phyloP scores from a whole-genome alignment of 2,329 filamentous ascomycete genomes.

The Aspergillus fumigatiaffinis region DNA sequence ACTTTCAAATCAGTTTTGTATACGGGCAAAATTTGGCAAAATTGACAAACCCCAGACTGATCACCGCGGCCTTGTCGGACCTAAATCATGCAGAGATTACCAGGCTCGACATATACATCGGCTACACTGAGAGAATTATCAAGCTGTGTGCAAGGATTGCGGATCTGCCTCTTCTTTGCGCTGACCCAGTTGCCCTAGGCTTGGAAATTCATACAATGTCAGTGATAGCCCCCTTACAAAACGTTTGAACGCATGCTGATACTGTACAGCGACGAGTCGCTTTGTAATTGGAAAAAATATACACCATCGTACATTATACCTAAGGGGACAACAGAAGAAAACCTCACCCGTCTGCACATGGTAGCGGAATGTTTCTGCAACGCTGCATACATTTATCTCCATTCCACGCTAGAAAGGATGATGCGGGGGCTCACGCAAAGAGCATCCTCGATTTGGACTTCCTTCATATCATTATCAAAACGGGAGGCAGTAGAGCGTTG shows the following conservation, averaged over 20 bases:
- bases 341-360: slow-evolving; percentile 29
- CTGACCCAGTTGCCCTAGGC: slow-evolving; percentile 20
- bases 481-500: slow-evolving; percentile 24
- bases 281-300: slow-evolving; percentile 29
- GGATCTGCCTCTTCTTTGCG: slow-evolving; percentile 23
- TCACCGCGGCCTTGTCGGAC: slow-evolving; percentile 15
- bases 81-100: slow-evolving; percentile 16
- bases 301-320: slow-evolving; percentile 28
- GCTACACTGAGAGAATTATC: slow-evolving; percentile 35
- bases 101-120: slow-evolving; percentile 36
- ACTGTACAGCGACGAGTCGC: slow-evolving; percentile 27
- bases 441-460: slow-evolving; percentile 1
- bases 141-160: slow-evolving; percentile 32
- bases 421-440: slow-evolving; percentile 3
- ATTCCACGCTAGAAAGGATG: slow-evolving; percentile 33
- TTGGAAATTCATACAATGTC: slow-evolving; percentile 29
- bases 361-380: slow-evolving; percentile 38
- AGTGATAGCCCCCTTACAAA: slow-evolving; percentile 2
- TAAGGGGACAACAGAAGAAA: slow-evolving; percentile 23
- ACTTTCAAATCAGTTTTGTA: slow-evolving; percentile 22
- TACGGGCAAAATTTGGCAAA: slow-evolving; percentile 34
- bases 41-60: slow-evolving; percentile 29
- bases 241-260: neutral
- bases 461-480: slow-evolving; percentile 27
- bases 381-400: slow-evolving; percentile 34